A percentile compares a stretch with the other conserved stretches of the same genome.
Conservation (phyloP, 192 early-diverging fungal genomes). For the Coemansia sp. region DNA sequence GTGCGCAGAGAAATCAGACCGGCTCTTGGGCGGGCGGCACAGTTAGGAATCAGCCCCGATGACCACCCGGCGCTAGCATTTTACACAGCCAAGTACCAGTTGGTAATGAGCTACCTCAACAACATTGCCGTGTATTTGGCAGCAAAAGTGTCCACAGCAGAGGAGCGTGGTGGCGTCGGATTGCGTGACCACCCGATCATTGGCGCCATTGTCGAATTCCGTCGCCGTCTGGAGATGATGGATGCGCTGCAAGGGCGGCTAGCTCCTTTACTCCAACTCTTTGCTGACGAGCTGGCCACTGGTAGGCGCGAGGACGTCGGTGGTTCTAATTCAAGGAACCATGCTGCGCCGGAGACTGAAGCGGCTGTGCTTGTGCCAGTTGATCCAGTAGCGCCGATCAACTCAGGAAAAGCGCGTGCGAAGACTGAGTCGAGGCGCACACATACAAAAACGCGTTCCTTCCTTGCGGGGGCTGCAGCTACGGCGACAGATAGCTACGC, state of each 20-base stretch:
- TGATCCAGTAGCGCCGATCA: constrained; percentile 5
- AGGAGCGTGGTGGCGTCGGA: constrained; percentile 49
- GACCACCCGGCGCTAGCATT: constrained; percentile 53
- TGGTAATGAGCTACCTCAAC: constrained; percentile 74
- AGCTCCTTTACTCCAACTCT: constrained; percentile 53
- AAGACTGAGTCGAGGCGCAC: constrained; percentile 1
- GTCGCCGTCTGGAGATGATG: constrained; percentile 67
- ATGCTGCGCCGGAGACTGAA: constrained; percentile 23
- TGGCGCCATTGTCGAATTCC: constrained; percentile 70
- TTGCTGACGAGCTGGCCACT: constrained; percentile 51
- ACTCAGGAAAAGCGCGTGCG: constrained; percentile 14
- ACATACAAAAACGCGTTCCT: constrained; percentile 7
- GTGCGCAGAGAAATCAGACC: constrained; percentile 42
- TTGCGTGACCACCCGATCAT: constrained; percentile 84
- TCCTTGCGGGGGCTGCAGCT: constrained; percentile 4
- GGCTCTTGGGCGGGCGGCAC: constrained; percentile 22
- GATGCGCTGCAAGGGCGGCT: constrained; percentile 65
- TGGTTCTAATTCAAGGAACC: not conserved
- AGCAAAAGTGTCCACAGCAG: constrained; percentile 59
- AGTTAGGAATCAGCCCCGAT: constrained; percentile 27
- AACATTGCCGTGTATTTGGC: constrained; percentile 89
- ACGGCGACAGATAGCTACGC: constrained; percentile 40
- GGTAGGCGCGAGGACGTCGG: constrained; percentile 6
- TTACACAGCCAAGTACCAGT: constrained; percentile 50
- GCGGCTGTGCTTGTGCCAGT: not conserved